A percentile compares a stretch with the other conserved stretches of the same genome.
Evolutionary conservation across 148 eudicot genomes (phyloP).

Genomic region (Silene uniflora): DNA sequence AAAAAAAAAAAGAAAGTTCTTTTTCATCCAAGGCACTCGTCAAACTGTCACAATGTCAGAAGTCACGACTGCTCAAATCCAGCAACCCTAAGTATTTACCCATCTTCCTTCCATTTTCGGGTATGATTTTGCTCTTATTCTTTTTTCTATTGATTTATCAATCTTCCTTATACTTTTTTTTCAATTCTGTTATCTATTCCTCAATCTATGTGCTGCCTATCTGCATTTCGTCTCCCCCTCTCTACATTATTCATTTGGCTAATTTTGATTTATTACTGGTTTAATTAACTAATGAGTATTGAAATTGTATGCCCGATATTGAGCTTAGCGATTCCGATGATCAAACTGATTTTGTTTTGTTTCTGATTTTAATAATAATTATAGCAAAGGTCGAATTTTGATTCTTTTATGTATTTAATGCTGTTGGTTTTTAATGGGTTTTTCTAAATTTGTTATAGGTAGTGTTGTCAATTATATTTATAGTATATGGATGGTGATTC

Average conservation of each 20-base stretch:
- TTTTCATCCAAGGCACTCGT: not conserved
- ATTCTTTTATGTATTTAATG: not conserved
- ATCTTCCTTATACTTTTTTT: not conserved
- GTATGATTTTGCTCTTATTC: not conserved
- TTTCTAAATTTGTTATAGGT: conserved; percentile 14
- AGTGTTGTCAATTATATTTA: conserved; percentile 16
- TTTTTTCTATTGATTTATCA: not conserved
- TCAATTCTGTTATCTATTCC: not conserved
- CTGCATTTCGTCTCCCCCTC: conserved; percentile 3
- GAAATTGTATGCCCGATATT: not conserved
- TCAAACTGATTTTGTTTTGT: not conserved
- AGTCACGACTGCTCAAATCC: not conserved
- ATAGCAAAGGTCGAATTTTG: not conserved
- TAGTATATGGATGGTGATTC: conserved; percentile 27
- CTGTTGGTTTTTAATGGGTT: conserved; percentile 5
- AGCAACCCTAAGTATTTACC: too few relatives aligned
- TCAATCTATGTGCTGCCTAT: not conserved
- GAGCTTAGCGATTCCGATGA: not conserved
- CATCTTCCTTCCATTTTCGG: not conserved
- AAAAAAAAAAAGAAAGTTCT: too few relatives aligned
- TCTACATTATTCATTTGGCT: conserved; percentile 3
- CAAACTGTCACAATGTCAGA: not conserved
- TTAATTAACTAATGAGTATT: not conserved
- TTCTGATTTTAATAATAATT: conserved; percentile 2
- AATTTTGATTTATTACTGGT: not conserved